These are phyloP conservation scores for Trichoderma sp. DNA, from an alignment of 2,329 filamentous ascomycete species.

Conservation along the genomic window DNA sequence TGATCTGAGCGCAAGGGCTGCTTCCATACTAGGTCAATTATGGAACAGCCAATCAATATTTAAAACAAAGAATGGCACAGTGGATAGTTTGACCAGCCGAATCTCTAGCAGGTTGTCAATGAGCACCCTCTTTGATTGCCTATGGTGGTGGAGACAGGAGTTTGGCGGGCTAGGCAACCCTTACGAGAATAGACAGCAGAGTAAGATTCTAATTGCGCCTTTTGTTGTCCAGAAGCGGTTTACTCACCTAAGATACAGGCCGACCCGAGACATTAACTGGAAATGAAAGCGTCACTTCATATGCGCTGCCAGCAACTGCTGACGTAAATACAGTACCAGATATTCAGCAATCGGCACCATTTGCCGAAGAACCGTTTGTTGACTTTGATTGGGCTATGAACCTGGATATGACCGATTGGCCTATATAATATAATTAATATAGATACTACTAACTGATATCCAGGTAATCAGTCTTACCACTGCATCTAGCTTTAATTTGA, in stretches of 20 bases:
- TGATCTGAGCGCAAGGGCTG: constrained; percentile 51
- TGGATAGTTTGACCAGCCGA: constrained; percentile 26
- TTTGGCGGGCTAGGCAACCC: constrained; percentile 28
- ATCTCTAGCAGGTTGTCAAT: constrained; percentile 53
- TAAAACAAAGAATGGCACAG: neutral
- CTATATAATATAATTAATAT: neutral
- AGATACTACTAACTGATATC: neutral
- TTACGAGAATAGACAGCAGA: constrained; percentile 19
- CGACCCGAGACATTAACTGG: neutral
- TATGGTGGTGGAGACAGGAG: constrained; percentile 55
- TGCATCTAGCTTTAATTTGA: neutral
- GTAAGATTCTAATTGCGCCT: neutral
- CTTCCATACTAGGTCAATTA: constrained; percentile 53
- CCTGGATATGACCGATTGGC: constrained; percentile 4
- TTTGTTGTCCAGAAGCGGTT: no score
- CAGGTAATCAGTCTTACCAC: neutral
- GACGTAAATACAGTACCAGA: neutral
- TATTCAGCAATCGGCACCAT: neutral
- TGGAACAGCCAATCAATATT: constrained; percentile 41
- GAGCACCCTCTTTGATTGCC: constrained; percentile 53
- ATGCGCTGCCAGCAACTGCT: neutral
- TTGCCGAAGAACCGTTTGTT: constrained; percentile 9
- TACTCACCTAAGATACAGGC: neutral
- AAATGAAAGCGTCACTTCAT: neutral
- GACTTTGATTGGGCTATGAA: constrained; percentile 11